Evolutionary conservation across 805 yeast species (phyloP).

Genomic region (Priceomyces carsonii): DNA sequence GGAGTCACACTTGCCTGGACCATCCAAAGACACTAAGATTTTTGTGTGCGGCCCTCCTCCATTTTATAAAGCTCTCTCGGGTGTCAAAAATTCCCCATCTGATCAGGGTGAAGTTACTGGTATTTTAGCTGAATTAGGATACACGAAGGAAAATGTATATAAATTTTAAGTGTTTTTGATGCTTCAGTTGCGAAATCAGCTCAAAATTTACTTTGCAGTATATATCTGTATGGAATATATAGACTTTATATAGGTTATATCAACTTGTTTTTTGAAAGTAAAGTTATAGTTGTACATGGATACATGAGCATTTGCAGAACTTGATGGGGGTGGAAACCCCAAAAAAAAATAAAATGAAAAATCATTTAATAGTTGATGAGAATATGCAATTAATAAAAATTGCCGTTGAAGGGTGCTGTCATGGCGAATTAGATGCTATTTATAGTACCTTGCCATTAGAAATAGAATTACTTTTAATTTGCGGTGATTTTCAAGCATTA

Average conservation of each 20-base stretch:
- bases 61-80: constrained; percentile 84
- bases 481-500: constrained; percentile 92
- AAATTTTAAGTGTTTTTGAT: constrained; percentile 58
- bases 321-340: no score
- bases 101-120: constrained; percentile 97
- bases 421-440: constrained; percentile 69
- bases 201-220: no score
- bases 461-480: constrained; percentile 56
- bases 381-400: constrained; percentile 27
- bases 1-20: constrained; percentile 58
- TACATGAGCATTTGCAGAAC: no score
- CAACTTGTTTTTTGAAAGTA: no score
- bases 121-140: constrained; percentile 84
- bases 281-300: no score
- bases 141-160: constrained; percentile 81
- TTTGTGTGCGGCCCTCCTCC: constrained; percentile 97
- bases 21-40: constrained; percentile 60
- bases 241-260: no score
- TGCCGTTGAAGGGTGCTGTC: constrained; percentile 90
- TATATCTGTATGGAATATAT: no score
- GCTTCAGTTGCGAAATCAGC: no score
- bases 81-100: constrained; percentile 76
- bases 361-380: no score
- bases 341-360: no score
- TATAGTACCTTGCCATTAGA: constrained; percentile 34